Evolutionary conservation across 306 rosid genomes (phyloP), one percentile per base, ranked within the genome.

Genomic region (Sechiopsis laciniata): DNA sequence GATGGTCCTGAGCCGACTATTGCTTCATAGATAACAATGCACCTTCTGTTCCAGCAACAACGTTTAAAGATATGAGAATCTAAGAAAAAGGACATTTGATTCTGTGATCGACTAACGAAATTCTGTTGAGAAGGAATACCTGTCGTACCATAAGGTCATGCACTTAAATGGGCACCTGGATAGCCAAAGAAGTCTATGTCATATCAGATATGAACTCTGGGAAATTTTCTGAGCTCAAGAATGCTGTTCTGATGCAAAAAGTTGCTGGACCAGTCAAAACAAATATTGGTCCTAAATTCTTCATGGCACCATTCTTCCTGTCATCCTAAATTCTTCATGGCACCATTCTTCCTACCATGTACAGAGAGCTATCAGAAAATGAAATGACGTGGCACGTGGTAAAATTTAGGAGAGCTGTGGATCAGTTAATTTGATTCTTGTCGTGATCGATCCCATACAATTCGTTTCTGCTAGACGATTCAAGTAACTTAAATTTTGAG

Each of bases 1-100:
- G 73, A 74, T 75, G 77, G 48, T 80, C 62, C 55, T 70, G 45
- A 64, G 66, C 65, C 79, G 51, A 52, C 29, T 6, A 64, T 21
- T 63, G 52, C 16, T 37, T 69, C 79, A 20, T 67, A 67, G 21
- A 61, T 5, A 61, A 29, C 14, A 20, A 61, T 61, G 5, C 20
- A 10, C 21, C 42, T 59, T 22, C 19, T 61, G 19, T 61, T 61
- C 46, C 68, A 32, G 46, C 46, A 61, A 32, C 46, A 26, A 6
- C 42, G 26, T 60, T 14, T 7, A 15, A 26, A 29, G 67, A 60
- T 13, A 60, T 13, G 67, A 17, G 14, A 26, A 60, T 60, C 66
- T 10, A 57, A 57, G 32, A 57, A 60, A 60, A 24, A 60, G 45
- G 46, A 24, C 46, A 61, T 6, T 13, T 16, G 68, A 24, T 59